Conservation (phyloP, 768 basidiomycete species). For the Boletus rubescentipes region DNA sequence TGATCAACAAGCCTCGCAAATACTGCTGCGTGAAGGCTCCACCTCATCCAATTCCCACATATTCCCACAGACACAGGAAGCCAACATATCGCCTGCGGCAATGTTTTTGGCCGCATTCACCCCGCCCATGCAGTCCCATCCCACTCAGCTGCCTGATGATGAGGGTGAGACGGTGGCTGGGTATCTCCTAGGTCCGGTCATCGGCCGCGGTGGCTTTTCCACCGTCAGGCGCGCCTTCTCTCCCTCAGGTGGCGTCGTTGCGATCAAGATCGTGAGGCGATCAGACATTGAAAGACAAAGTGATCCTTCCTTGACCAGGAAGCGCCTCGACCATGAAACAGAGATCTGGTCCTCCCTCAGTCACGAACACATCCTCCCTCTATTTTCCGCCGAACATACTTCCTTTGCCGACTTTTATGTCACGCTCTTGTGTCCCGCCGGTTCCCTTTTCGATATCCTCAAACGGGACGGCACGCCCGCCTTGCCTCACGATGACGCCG, state of each 20-base stretch:
- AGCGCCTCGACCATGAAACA: conserved; percentile 68
- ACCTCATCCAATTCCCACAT: not conserved
- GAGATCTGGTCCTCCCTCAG: conserved; percentile 70
- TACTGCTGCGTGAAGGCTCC: conserved; percentile 8
- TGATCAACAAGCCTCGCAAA: conserved; percentile 25
- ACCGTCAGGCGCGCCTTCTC: conserved; percentile 70
- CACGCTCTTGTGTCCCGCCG: conserved; percentile 81
- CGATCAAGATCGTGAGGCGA: conserved; percentile 79
- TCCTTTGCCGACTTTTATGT: conserved; percentile 74
- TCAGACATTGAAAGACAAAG: conserved; percentile 53
- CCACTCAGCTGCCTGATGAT: conserved; percentile 50
- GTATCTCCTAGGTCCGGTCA: conserved; percentile 71
- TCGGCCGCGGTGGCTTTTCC: conserved; percentile 83
- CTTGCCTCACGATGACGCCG: conserved; percentile 73
- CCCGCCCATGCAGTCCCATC: conserved; percentile 34
- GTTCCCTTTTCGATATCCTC: conserved; percentile 82
- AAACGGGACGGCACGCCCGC: conserved; percentile 67
- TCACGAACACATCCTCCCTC: conserved; percentile 85
- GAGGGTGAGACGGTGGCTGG: conserved; percentile 68
- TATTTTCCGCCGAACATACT: conserved; percentile 64
- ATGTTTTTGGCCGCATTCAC: conserved; percentile 70
- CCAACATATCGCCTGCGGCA: conserved; percentile 62
- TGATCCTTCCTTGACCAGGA: conserved; percentile 47
- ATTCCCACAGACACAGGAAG: conserved; percentile 13
- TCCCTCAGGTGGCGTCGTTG: conserved; percentile 64